Percentiles rank a stretch among this genome's conserved stretches.
Evolutionary conservation across 192 early-diverging fungal species (phyloP).

Genomic region (Coemansia sp.): DNA sequence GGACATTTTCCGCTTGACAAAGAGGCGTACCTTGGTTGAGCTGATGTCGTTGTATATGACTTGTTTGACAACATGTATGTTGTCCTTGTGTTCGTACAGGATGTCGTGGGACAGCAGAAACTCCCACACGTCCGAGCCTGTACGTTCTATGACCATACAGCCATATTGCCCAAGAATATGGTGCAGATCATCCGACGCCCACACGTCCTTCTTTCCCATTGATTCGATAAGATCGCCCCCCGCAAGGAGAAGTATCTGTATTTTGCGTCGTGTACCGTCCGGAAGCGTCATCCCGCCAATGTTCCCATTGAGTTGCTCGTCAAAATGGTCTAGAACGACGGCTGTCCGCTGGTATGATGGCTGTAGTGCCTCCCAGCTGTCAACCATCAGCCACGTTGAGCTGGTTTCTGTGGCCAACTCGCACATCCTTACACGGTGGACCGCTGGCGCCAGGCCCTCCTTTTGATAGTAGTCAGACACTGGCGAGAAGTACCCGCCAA

Average conservation of each 20-base stretch:
- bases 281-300: conserved; percentile 64
- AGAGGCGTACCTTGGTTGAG: conserved; percentile 93
- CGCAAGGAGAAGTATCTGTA: conserved; percentile 90
- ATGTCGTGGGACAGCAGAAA: conserved; percentile 90
- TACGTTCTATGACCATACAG: conserved; percentile 93
- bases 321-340: conserved; percentile 92
- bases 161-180: conserved; percentile 90
- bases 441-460: conserved; percentile 81
- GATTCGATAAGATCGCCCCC: conserved; percentile 97
- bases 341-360: conserved; percentile 80
- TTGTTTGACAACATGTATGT: conserved; percentile 93
- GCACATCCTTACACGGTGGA: conserved; percentile 93
- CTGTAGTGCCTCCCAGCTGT: conserved; percentile 89
- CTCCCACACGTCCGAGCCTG: conserved; percentile 90
- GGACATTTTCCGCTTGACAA: conserved; percentile 91
- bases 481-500: conserved; percentile 97
- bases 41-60: conserved; percentile 97
- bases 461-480: conserved; percentile 95
- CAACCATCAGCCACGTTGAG: conserved; percentile 94
- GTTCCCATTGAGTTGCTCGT: conserved; percentile 78
- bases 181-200: conserved; percentile 84
- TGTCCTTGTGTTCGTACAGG: conserved; percentile 83
- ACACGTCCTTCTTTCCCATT: conserved; percentile 87
- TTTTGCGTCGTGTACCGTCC: conserved; percentile 53
- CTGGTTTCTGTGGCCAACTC: conserved; percentile 78